A percentile compares a stretch with the other conserved stretches of the same genome.
phyloP scores from a whole-genome alignment of 2,329 filamentous ascomycete species.

The Reticulascus tulasneorum region DNA sequence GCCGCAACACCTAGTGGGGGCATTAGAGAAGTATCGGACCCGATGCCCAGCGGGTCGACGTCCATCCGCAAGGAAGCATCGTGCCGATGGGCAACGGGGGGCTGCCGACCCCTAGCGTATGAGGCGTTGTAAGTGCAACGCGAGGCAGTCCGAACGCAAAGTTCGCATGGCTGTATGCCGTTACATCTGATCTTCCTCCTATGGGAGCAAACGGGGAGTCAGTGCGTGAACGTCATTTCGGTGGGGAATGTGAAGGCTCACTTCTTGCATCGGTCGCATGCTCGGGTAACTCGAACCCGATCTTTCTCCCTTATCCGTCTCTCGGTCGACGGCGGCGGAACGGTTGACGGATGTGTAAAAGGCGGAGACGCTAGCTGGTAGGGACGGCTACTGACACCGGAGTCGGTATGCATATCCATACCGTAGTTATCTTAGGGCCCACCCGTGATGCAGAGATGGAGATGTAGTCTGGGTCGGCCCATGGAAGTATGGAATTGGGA shows the following conservation, averaged over 20 bases:
- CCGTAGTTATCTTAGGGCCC: too few species aligned
- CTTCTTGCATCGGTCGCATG: conserved; percentile 46
- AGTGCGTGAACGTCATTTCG: too few species aligned
- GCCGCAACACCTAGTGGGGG: too few species aligned
- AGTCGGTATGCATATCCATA: too few species aligned
- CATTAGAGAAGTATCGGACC: too few species aligned
- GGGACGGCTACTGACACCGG: conserved; percentile 9
- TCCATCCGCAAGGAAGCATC: conserved; percentile 7
- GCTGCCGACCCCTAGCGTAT: conserved; percentile 42
- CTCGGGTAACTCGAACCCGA: conserved; percentile 38
- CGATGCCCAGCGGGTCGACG: conserved; percentile 6
- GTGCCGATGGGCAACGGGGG: conserved; percentile 27
- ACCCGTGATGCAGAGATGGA: too few species aligned
- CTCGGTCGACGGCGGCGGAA: conserved; percentile 1
- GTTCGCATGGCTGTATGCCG: conserved; percentile 26
- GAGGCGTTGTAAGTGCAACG: conserved; percentile 45
- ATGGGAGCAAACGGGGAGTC: background rate
- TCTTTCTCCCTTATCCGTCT: conserved; percentile 21
- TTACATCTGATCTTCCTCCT: conserved; percentile 32
- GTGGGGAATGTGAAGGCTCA: conserved; percentile 19
- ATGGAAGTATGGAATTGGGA: too few species aligned
- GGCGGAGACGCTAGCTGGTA: conserved; percentile 6
- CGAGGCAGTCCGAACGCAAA: conserved; percentile 25
- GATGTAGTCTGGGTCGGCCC: too few species aligned
- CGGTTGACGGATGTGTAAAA: conserved; percentile 4